Conservation (phyloP, 305 asterid genomes). For the Plantago coronopus region DNA sequence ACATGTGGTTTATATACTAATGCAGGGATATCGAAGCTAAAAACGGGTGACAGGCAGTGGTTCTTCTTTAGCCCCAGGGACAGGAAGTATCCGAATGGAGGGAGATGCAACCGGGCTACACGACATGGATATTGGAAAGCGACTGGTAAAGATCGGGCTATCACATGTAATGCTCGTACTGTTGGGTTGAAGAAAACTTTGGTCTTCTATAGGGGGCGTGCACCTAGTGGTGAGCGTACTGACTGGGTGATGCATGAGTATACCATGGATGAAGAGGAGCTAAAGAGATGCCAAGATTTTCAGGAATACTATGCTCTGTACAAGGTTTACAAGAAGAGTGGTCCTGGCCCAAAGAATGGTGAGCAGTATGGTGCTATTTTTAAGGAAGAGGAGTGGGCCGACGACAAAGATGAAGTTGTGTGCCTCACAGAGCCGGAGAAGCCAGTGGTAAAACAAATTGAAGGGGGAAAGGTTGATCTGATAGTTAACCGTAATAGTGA, state of each 20-base stretch:
- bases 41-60: slow-evolving; percentile 95
- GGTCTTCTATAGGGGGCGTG: slow-evolving; percentile 85
- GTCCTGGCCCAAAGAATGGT: slow-evolving; percentile 94
- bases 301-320: slow-evolving; percentile 71
- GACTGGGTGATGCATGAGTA: slow-evolving; percentile 99
- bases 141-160: slow-evolving; percentile 83
- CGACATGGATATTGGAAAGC: slow-evolving; percentile 87
- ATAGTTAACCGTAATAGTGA: slow-evolving; percentile 21
- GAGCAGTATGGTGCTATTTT: slow-evolving; percentile 97
- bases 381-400: slow-evolving; percentile 88
- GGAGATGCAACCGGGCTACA: slow-evolving; percentile 72
- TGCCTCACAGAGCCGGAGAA: slow-evolving; percentile 33
- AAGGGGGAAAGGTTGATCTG: slow-evolving; percentile 16
- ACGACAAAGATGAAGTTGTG: slow-evolving; percentile 38
- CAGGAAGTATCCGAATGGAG: slow-evolving; percentile 76
- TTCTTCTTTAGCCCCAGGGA: slow-evolving; percentile 88
- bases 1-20: slow-evolving; percentile 17
- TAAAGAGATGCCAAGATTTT: slow-evolving; percentile 46
- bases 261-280: slow-evolving; percentile 74
- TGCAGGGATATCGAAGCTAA: slow-evolving; percentile 75
- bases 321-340: slow-evolving; percentile 92
- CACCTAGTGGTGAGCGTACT: slow-evolving; percentile 81
- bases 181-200: slow-evolving; percentile 91
- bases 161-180: slow-evolving; percentile 51
- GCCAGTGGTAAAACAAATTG: slow-evolving; percentile 16